Conservation (phyloP, 805 yeast species). For the Spathaspora arborariae region DNA sequence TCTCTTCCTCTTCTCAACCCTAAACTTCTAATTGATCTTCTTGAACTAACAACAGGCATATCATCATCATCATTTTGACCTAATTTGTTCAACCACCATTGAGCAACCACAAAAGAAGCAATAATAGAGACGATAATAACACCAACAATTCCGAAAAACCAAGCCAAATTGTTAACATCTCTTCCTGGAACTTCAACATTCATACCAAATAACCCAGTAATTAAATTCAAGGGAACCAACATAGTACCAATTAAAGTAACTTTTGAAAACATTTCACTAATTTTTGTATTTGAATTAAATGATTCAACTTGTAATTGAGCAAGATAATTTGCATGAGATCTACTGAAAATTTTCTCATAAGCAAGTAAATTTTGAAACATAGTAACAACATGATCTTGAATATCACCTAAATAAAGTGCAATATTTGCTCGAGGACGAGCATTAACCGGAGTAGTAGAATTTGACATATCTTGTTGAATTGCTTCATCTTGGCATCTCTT, state of each 20-base stretch:
- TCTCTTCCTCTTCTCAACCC: constrained; percentile 19
- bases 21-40: constrained; percentile 25
- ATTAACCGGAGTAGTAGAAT: constrained; percentile 15
- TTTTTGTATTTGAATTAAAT: constrained; percentile 77
- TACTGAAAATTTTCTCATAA: constrained; percentile 87
- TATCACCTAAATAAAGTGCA: constrained; percentile 89
- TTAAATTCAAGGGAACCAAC: constrained; percentile 81
- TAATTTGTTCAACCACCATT: constrained; percentile 18
- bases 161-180: constrained; percentile 24
- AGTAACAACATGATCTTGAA: constrained; percentile 96
- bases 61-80: constrained; percentile 6
- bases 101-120: constrained; percentile 14
- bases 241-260: constrained; percentile 90
- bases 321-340: constrained; percentile 87
- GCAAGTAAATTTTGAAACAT: constrained; percentile 89
- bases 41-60: constrained; percentile 10
- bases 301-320: constrained; percentile 94
- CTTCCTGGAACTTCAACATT: constrained; percentile 85
- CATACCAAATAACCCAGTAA: constrained; percentile 95
- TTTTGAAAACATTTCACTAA: constrained; percentile 81
- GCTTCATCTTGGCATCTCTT: constrained; percentile 85
- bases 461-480: constrained; percentile 7
- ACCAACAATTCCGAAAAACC: constrained; percentile 32
- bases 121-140: constrained; percentile 20
- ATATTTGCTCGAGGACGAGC: constrained; percentile 82